phyloP scores from a whole-genome alignment of 768 basidiomycete species.

The Podaxis sp. region DNA sequence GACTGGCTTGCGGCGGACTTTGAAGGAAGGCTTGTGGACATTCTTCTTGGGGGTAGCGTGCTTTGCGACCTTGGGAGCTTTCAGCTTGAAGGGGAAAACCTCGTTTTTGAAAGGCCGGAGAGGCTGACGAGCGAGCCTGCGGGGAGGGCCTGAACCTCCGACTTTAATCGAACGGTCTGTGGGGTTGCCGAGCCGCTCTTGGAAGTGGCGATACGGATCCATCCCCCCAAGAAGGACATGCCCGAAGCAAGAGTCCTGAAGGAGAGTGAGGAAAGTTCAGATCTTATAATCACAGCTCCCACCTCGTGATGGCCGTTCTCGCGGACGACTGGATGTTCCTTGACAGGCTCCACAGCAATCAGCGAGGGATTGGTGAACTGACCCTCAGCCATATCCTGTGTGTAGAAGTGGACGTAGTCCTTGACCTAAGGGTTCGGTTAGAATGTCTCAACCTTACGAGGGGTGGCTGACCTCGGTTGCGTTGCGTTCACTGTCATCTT shows the following conservation, averaged over 20 bases:
- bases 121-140: not conserved
- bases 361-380: not conserved
- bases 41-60: conserved; percentile 3
- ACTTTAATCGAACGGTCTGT: not conserved
- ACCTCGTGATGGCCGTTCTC: not conserved
- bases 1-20: conserved; percentile 19
- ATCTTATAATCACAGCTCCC: not conserved
- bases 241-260: not conserved
- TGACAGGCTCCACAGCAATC: not conserved
- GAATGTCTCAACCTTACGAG: not conserved
- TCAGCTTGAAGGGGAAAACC: not conserved
- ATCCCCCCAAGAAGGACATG: not conserved
- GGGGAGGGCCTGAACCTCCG: not conserved
- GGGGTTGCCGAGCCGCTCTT: not conserved
- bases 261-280: not conserved
- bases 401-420: not conserved
- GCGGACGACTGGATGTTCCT: not conserved
- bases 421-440: not conserved
- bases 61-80: not conserved
- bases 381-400: not conserved
- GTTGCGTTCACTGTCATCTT: not conserved
- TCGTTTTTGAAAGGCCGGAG: not conserved
- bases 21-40: not conserved
- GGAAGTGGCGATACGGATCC: not conserved
- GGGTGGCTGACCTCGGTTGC: not conserved